phyloP scores from a whole-genome alignment of 1,284 basidiomycete genomes.

The Xerocomus nothofagi region DNA sequence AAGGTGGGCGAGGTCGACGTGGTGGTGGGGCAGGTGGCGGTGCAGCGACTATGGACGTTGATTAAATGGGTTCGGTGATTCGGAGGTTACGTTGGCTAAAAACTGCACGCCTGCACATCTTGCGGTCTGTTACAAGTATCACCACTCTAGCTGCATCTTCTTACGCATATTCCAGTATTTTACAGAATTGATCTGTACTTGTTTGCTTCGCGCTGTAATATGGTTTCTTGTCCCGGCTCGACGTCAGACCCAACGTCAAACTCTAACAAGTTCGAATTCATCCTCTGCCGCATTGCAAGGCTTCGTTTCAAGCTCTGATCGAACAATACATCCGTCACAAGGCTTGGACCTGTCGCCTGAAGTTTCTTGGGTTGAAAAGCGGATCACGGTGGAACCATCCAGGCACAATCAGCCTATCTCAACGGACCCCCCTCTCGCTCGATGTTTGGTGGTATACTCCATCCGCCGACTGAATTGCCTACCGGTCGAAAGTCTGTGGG shows the following conservation, averaged over 20 bases:
- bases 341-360: background rate
- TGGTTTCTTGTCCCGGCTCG: background rate
- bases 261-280: background rate
- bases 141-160: conserved; percentile 18
- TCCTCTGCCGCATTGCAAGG: too few species aligned
- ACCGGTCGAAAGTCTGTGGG: background rate
- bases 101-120: conserved; percentile 13
- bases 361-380: background rate
- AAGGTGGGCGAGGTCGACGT: conserved; percentile 32
- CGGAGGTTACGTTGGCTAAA: conserved; percentile 6
- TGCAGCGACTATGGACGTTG: conserved; percentile 39
- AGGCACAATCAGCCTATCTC: background rate
- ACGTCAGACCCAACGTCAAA: too few species aligned
- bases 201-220: too few species aligned
- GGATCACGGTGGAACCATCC: background rate
- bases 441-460: background rate
- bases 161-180: conserved; percentile 26
- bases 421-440: background rate
- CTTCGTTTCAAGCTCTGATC: background rate
- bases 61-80: conserved; percentile 16
- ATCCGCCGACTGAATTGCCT: background rate
- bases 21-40: conserved; percentile 42
- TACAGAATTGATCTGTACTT: conserved; percentile 26
- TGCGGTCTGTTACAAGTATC: conserved; percentile 18
- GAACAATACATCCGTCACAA: too few species aligned